Base-by-base conservation (phyloP, 345 rosid genomes). In the Linum lewisii region DNA sequence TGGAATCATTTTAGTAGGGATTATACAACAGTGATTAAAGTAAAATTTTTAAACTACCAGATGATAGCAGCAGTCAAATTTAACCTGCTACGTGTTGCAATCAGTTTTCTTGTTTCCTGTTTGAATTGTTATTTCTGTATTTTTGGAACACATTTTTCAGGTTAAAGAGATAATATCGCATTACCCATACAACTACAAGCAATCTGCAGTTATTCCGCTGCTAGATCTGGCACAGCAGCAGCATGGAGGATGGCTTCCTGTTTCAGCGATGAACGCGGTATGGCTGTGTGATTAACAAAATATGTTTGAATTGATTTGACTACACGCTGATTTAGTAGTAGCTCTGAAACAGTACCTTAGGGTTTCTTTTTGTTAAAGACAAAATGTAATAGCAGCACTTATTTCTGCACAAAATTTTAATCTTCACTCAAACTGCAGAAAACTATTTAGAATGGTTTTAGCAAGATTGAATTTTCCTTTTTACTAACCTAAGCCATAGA, bases 181-280 rank as follows among this genome's bases (percentile, higher is more conserved):
- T 74, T 94, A 90, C 68, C 99, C 99, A 18, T 78, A 95, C 57
- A 94, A 94, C 73, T 94, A 94, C 83, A 87, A 94, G 84, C 99
- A 90, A 79, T 90, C 99, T 10, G 95, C 96, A 5, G 99, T 87
- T 53, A 94, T 94, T 73, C 90, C 96, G 54, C 77, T 94, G 64
- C 85, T 94, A 58, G 99, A 94, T 80, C 97, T 94, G 75, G 99
- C 97, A 24, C 97, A 94, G 62, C 97, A 90, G 84, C 99, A 94
- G 74, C 96, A 94, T 84, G 97, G 99, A 72, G 97, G 97, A 5
- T 90, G 99, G 99, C 95, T 94, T 38, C 96, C 99, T 57, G 97
- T 94, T 70, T 94, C 99, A 4, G 99, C 99, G 24, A 90, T 94
- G 99, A 88, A 94, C 75, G 95, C 88, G 0, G 99, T 90, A 79